A percentile compares a stretch with the other conserved stretches of the same genome.
Conservation (phyloP, 768 basidiomycete genomes). For the Pholiota microspora region DNA sequence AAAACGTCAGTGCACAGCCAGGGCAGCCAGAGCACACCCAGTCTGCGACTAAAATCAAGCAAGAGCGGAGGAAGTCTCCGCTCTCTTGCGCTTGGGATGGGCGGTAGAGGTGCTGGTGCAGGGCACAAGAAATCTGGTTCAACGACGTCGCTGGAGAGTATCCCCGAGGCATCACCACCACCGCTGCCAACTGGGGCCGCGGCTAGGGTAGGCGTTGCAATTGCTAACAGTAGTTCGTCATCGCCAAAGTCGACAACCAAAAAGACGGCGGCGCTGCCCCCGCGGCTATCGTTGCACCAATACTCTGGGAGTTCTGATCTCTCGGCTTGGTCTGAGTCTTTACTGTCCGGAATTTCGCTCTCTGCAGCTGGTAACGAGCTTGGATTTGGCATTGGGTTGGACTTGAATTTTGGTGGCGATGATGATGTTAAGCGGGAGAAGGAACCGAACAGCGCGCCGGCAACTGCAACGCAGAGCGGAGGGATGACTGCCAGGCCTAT, state of each 20-base stretch:
- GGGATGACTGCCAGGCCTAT: conserved; percentile 12
- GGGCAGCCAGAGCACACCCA: conserved; percentile 6
- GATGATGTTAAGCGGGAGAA: conserved; percentile 11
- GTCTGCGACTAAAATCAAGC: conserved; percentile 7
- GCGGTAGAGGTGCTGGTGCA: background rate
- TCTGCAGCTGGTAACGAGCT: conserved; percentile 14
- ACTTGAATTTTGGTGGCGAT: conserved; percentile 12
- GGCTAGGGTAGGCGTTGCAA: background rate
- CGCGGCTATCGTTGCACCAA: conserved; percentile 53
- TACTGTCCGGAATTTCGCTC: conserved; percentile 50
- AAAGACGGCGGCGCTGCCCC: conserved; percentile 36
- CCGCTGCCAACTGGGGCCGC: conserved; percentile 1
- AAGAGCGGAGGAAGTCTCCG: conserved; percentile 14
- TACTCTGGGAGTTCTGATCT: conserved; percentile 43
- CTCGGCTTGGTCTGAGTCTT: conserved; percentile 51
- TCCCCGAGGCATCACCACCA: conserved; percentile 18
- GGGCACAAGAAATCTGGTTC: conserved; percentile 18
- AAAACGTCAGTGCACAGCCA: conserved; percentile 9
- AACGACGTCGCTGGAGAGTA: conserved; percentile 23
- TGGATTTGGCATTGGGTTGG: conserved; percentile 14
- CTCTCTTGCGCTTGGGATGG: conserved; percentile 1
- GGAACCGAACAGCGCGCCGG: conserved; percentile 6
- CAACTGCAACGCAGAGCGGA: conserved; percentile 9
- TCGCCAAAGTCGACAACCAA: conserved; percentile 13
- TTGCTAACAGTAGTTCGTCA: background rate